These are phyloP conservation scores for Kwoniella sp. DNA, from an alignment of 768 basidiomycete species.

Conservation along the genomic window DNA sequence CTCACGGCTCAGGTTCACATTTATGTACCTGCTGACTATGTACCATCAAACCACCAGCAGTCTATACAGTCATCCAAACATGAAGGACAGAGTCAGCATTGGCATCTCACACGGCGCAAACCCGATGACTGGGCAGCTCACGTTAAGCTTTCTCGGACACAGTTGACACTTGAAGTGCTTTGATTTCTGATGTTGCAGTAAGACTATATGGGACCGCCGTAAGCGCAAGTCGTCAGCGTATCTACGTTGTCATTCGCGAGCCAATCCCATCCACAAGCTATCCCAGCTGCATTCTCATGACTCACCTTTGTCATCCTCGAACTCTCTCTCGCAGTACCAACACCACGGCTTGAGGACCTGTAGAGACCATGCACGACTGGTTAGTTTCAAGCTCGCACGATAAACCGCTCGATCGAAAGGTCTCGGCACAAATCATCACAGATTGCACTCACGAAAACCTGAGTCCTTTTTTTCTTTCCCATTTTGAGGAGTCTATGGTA, in stretches of 20 bases:
- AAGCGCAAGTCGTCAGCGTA: neutral
- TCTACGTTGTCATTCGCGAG: neutral
- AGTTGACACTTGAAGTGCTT: slow-evolving; percentile 98
- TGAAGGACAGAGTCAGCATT: neutral
- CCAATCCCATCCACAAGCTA: too few species aligned
- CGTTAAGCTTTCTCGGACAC: slow-evolving; percentile 89
- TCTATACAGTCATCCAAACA: slow-evolving; percentile 53
- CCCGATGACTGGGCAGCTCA: slow-evolving; percentile 10
- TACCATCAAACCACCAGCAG: slow-evolving; percentile 94
- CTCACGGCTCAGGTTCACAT: slow-evolving; percentile 89
- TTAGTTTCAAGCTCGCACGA: too few species aligned
- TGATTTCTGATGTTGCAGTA: slow-evolving; percentile 99
- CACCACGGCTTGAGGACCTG: slow-evolving; percentile 69
- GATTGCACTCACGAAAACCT: slow-evolving; percentile 46
- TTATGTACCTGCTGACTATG: slow-evolving; percentile 99
- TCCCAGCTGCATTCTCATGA: slow-evolving; percentile 18
- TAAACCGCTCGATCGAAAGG: neutral
- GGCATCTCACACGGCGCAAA: slow-evolving; percentile 17
- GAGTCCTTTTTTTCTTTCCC: slow-evolving; percentile 54
- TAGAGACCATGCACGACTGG: neutral
- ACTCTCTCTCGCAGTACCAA: slow-evolving; percentile 99
- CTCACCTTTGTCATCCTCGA: slow-evolving; percentile 97
- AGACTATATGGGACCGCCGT: slow-evolving; percentile 65
- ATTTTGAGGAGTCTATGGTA: slow-evolving; percentile 25
- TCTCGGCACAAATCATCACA: neutral